Base-by-base conservation (phyloP, 768 basidiomycete genomes). In the Lactarius quietus region DNA sequence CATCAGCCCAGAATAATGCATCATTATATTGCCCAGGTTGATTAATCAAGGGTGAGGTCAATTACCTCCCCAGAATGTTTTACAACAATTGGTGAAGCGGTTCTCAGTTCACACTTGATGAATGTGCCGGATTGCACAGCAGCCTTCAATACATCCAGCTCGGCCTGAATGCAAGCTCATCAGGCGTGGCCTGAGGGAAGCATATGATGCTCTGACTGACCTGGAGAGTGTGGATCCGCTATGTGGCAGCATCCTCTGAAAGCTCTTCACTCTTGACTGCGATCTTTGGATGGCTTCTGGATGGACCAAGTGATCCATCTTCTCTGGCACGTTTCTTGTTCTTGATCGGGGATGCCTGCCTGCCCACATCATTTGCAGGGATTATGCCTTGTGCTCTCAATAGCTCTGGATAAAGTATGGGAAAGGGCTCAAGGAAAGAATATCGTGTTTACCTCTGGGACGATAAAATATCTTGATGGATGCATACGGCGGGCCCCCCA, bases 381-480 rank as follows among this genome's bases (percentile, higher is more conserved):
- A 66, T 66, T 15, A 66, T 57, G 6, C 65, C 65, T 9, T 62
- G 48, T 3, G 61, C 65, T 33, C 29, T 62, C 61, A 66, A 58
- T 31, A 65, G 12, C 39, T 57, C 60, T 65, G 38, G 6, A 6
- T 15, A 33, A 39, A 23, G 17, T 8, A 56, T 61, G 15, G 57
- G 45, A 23, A n/a, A 39, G 17, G 23, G 8, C 3, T 8, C 7
- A 2, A 26, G 31, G 15, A 57, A 51, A 3, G 8, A 3, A 28
- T 3, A 45, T 15, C n/a, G 33, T 3, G 6, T 2, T 33, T 61
- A 61, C 52, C 52, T 41, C 20, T 54, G 36, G 36, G 59, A 5
- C 51, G 51, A 61, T 61, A 61, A 29, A 38, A 39, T 12, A 59
- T 8, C 31, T 51, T 60, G 45, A 52, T 36, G 33, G 45, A 51